Evolutionary conservation across 495 filamentous ascomycete species (phyloP), one percentile per base, ranked within the genome.

Genomic region (Parathielavia hyrcaniae): DNA sequence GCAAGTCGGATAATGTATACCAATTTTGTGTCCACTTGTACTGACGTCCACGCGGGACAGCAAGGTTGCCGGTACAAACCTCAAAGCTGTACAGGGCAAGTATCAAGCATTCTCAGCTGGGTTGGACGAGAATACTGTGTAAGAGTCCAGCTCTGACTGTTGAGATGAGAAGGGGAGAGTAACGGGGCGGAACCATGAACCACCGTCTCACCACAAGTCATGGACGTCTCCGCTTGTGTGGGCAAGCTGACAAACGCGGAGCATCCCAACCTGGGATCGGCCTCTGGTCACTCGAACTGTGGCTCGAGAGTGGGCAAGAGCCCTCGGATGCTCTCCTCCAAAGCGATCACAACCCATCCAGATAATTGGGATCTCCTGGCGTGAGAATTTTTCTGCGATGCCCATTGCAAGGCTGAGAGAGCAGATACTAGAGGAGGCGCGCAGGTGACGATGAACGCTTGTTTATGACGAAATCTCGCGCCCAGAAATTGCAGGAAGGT

Each of bases 241-340:
- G 23, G 23, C 8, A 34, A 17, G 51, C 51, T 50, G 44, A 51
- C 51, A 60, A 60, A 60, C 48, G 38, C 46, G 52, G 58, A 34
- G 30, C 52, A 14, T 40, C 2, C 26, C 30, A 20, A 16, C 26
- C 8, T 40, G 40, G 17, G 36, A 45, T 23, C 12, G 40, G 17
- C n/a, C 16, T 22, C 35, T 19, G 14, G 38, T 32, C 34, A 4
- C 40, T 26, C 35, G 30, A 44, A 16, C 34, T 41, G 52, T 54
- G n/a, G n/a, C n/a, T n/a, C n/a, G n/a, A n/a, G n/a, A n/a, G n/a
- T n/a, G 52, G 52, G 45, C 19, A 54, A 34, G 22, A 54, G n/a
- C n/a, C n/a, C n/a, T n/a, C n/a, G n/a, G n/a, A 23, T 32, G 12
- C 26, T 48, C 23, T 32, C 10, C 4, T 30, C 26, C 26, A 30